These are phyloP conservation scores for Rosa lucieae DNA, from an alignment of 306 rosid species.

Conservation along the genomic window DNA sequence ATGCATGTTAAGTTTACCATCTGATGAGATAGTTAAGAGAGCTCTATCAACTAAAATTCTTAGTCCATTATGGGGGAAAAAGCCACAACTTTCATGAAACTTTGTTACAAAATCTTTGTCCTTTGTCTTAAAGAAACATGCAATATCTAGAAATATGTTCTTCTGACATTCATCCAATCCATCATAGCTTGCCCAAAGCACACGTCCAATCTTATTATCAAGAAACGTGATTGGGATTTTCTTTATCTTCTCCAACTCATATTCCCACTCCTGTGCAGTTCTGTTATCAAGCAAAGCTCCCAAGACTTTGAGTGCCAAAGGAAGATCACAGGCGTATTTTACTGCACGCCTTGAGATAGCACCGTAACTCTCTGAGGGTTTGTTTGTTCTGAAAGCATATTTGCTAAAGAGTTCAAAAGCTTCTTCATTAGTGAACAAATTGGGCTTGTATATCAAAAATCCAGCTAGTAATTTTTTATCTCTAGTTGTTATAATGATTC, in stretches of 20 bases:
- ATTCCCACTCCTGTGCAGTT: background rate
- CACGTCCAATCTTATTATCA: background rate
- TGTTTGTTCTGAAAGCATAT: background rate
- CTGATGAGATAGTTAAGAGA: constrained; percentile 14
- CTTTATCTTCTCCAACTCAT: background rate
- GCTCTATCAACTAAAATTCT: background rate
- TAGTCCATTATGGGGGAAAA: constrained; percentile 28
- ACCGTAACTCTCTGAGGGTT: background rate
- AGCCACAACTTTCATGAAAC: constrained; percentile 24
- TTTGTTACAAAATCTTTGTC: constrained; percentile 8
- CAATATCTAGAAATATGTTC: background rate
- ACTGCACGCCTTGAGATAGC: background rate
- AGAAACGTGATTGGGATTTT: background rate
- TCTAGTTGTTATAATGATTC: constrained; percentile 26
- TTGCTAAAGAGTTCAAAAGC: background rate
- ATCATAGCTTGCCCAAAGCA: background rate
- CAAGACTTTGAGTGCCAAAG: background rate
- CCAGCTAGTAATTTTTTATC: background rate
- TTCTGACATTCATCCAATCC: background rate
- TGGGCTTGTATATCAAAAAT: background rate
- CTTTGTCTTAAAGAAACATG: constrained; percentile 47
- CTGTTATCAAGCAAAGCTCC: background rate
- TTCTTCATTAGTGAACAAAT: background rate
- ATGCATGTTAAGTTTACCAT: background rate
- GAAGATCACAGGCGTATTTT: background rate